Evolutionary conservation across 2,329 filamentous ascomycete genomes (phyloP), one percentile per base, ranked within the genome.

Genomic region (Phaeosphaeriaceae sp.): DNA sequence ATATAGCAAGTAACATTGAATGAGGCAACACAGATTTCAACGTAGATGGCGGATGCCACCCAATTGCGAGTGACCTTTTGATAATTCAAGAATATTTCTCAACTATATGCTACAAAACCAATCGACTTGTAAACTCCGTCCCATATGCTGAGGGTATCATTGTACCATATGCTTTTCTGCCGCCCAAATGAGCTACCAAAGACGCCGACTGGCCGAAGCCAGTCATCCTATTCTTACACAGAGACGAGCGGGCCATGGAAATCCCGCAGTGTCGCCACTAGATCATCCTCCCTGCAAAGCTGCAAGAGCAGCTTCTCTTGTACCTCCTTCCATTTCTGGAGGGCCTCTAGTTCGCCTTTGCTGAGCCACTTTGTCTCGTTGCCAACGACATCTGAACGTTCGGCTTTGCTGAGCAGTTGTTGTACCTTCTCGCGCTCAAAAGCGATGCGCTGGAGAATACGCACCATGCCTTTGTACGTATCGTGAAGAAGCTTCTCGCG

Each of bases 401-500:
- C 90, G 1, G 92, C 89, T 75, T 97, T 91, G 25, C 89, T 86
- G 27, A 98, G 83, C 22, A 96, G 87, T 53, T 88, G 86, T 62
- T 87, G 85, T 57, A 92, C 86, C 63, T 88, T 88, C 50, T 86
- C 85, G 41, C 91, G 86, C 76, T 97, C 92, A 25, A 91, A 87
- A 36, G 88, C 86, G 22, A 96, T 85, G 22, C 93, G 89, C 75
- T 97, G 91, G 49, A 97, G 76, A 62, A 90, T 91, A 56, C 93
- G 88, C 17, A 92, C 85, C 91, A 98, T 97, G 25, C 89, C 86
- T 76, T 96, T 96, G 82, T 97, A 98, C 0, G 90, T 87, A 58
- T 92, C 89, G 62, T 96, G 90, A 11, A 97, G 79, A 1, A 96
- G 80, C 60, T 90, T 86, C 20, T 85, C 84, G 49, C 89, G 82